Evolutionary conservation across 2,329 filamentous ascomycete genomes (phyloP), one percentile per base, ranked within the genome.

Genomic region (Colletotrichum siamense): DNA sequence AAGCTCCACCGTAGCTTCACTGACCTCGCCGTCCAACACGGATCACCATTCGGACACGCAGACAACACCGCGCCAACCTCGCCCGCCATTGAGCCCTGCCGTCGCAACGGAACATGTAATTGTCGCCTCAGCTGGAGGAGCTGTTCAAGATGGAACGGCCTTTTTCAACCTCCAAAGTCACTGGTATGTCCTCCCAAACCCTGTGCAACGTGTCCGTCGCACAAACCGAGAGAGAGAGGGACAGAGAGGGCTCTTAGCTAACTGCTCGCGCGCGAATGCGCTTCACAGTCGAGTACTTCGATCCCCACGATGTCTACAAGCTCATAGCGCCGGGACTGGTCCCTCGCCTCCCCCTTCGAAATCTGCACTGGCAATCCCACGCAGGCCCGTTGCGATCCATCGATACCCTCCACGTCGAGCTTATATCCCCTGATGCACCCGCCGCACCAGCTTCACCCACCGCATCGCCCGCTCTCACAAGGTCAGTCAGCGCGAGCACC

Each of bases 351-450:
- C 97, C 97, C 39, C 89, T 99, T 49, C 94, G 93, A 78, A 98
- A 99, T 82, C 92, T 99, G 62, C 95, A 99, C 82, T 99, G 97
- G 97, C 98, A 99, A 84, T 98, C 97, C 16, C 95, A 98, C 77
- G 94, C 94, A 32, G 94, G 97, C 1, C 97, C 97, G 4, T 88
- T 99, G 44, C 94, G 97, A 79, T 98, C 97, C 16, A 99, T 99
- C 83, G 94, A 96, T 82, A 96, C 95, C 15, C 91, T 99, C 55
- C 95, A 98, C 82, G 92, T 99, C 81, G 96, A 98, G 77, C 92
- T 99, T 75, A 89, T 96, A n/a, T 91, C 93, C 9, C 88, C 91
- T 84, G 88, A 86, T 81, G 85, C 88, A 81, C 81, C 84, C 16
- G 75, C 84, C 26, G 78, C 85, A 9, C 84, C 86, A 39, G 82